Conservation (phyloP, 805 yeast genomes). For the Hanseniaspora osmophila region DNA sequence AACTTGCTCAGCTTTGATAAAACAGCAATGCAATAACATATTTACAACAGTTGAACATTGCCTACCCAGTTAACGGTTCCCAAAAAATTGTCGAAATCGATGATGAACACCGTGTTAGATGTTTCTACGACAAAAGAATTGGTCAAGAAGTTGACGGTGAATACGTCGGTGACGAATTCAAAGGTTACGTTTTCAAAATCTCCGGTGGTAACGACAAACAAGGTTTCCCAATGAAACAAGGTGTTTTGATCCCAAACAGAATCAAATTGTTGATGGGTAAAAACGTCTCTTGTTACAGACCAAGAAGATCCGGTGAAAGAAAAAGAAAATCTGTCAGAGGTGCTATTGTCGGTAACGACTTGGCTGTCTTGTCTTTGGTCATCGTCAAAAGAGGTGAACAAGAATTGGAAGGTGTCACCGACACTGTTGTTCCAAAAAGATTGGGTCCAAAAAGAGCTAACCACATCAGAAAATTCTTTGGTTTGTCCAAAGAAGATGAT, state of each 20-base stretch:
- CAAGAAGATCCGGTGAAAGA: conserved; percentile 98
- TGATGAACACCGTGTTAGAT: conserved; percentile 97
- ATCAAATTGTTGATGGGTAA: conserved; percentile 86
- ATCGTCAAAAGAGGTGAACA: conserved; percentile 94
- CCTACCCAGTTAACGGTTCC: conserved; percentile 99
- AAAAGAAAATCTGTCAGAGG: conserved; percentile 99
- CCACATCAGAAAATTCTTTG: conserved; percentile 99
- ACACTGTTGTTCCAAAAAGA: conserved; percentile 92
- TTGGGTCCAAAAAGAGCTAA: conserved; percentile 99
- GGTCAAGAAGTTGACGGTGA: conserved; percentile 99
- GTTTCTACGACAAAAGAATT: conserved; percentile 97
- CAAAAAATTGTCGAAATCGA: conserved; percentile 96
- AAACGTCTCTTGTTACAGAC: conserved; percentile 98
- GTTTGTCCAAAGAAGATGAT: conserved; percentile 42
- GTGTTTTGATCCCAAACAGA: conserved; percentile 99
- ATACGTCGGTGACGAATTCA: conserved; percentile 95
- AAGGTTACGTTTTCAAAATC: conserved; percentile 97
- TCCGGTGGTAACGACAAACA: conserved; percentile 99
- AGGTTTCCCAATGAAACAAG: conserved; percentile 99
- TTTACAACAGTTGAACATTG: conserved; percentile 73
- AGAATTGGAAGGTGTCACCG: conserved; percentile 93
- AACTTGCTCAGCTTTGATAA: background rate
- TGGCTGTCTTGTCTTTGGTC: conserved; percentile 87
- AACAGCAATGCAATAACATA: too few species aligned
- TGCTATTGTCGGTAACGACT: conserved; percentile 94